Base-by-base conservation (phyloP, 2,329 filamentous ascomycete genomes). In the Microdochium nivale region DNA sequence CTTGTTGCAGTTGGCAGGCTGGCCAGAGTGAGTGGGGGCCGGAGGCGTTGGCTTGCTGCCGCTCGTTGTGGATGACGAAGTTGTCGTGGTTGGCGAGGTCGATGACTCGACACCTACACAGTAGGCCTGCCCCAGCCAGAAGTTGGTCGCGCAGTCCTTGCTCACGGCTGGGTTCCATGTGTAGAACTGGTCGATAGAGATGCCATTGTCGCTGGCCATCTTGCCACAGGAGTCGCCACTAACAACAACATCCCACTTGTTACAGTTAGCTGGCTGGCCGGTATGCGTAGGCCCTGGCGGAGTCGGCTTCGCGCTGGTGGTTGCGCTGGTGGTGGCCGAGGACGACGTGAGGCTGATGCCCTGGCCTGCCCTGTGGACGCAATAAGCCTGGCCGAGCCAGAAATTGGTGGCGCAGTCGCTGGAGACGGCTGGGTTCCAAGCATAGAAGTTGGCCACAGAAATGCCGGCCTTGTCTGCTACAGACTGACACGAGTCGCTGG, bases 221-320 rank as follows among this genome's bases (percentile, higher is more conserved):
- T 13, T 23, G 21, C 40, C 40, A 19, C 40, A 44, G 40, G 14
- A 19, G 19, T 44, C 40, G 40, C 40, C 40, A 5, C 19, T 23
- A 3, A 11, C n/a, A 19, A 44, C 40, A 7, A 44, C 40, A 13
- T 44, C 40, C 40, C 40, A 44, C 40, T 44, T 44, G 40, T 44
- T 44, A 19, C 40, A 44, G 19, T 44, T 44, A 7, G 40, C 40
- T 19, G 40, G 40, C 19, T 44, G 40, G 19, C 40, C 56, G 8
- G 50, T 16, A 37, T 53, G 51, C 25, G 56, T 60, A 16, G 58
- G 52, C 3, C 40, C 55, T 1, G 59, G 56, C 2, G 56, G 47
- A 44, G 53, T 52, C 16, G 52, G 46, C 21, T 49, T 40, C 25
- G 48, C 50, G 25, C 43, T 51, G 2, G 54, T 46, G 27, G 51